Base-by-base conservation (phyloP, 768 basidiomycete species). In the Lyophyllum decastes region DNA sequence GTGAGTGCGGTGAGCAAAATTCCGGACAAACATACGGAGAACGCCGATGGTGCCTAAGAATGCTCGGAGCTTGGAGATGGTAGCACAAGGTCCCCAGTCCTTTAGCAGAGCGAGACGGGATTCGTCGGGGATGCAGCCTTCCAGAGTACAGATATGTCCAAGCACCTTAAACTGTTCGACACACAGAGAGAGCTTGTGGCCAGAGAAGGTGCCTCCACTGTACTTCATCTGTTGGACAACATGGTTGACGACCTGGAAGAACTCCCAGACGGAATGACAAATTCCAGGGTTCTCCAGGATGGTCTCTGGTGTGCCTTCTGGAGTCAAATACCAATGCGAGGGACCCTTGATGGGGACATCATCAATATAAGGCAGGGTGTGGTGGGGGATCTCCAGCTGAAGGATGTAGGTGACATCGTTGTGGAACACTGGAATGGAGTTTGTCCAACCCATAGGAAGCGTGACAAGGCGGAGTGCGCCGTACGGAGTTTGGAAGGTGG, bases 401-500 rank as follows among this genome's bases (percentile, higher is more conserved):
- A 82, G 57, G 7, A 79, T 74, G 33, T 71, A 71, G 0, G 66
- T 66, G 6, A 78, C 67, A 52, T 79, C 70, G 14, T 70, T 74
- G 16, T 81, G 76, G 43, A 78, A 75, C 1, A 79, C 75, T 0
- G 71, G 72, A 0, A 73, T 68, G 0, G 60, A 64, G 25, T 64
- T 64, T 0, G 60, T 57, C 63, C 60, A 61, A 1, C 63, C 63
- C 63, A 64, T 61, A 0, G 75, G 78, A 0, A 82, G 44, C 0
- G 65, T 68, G 0, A 70, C 74, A 0, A 80, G 63, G 0, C 67
- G 66, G 0, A 76, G 52, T 0, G 69, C 60, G 1, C 77, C 74
- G 4, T 76, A 59, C 0, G 75, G 77, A 0, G 72, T 77, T 54
- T 70, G 66, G 56, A 80, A 81, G 0, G 74, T 72, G 0, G 78